Conservation (phyloP, 345 rosid genomes). For the Moricandia arvensis region DNA sequence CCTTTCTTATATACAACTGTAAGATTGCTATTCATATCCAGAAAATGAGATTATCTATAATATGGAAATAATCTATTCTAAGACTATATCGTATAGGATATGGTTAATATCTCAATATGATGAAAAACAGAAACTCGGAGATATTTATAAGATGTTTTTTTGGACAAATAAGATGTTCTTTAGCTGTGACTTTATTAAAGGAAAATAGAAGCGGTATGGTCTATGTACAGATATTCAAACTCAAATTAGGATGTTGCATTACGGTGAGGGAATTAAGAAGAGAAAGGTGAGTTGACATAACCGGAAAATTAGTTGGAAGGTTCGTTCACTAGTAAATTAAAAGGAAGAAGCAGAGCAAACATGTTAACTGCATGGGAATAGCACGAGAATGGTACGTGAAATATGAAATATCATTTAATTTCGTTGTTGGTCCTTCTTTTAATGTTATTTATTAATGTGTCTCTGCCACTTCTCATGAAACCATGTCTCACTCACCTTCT, state of each 20-base stretch:
- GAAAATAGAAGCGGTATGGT: slow-evolving; percentile 4
- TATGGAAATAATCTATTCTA: too few relatives aligned
- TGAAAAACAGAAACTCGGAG: neutral
- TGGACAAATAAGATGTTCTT: too few relatives aligned
- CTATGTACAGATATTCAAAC: slow-evolving; percentile 5
- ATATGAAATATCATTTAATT: slow-evolving; percentile 36
- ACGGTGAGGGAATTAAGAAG: neutral
- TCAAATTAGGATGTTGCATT: slow-evolving; percentile 6
- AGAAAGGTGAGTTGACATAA: slow-evolving; percentile 16
- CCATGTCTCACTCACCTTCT: slow-evolving; percentile 31
- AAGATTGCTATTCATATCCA: too few relatives aligned
- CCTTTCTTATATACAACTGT: too few relatives aligned
- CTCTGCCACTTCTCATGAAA: slow-evolving; percentile 37
- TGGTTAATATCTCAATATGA: too few relatives aligned
- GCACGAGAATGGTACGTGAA: slow-evolving; percentile 39
- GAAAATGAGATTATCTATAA: too few relatives aligned
- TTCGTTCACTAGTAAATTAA: slow-evolving; percentile 25
- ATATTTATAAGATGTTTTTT: neutral
- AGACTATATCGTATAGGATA: too few relatives aligned
- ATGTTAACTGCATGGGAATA: slow-evolving; percentile 39
- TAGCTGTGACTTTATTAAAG: neutral
- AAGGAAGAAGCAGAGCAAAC: slow-evolving; percentile 28
- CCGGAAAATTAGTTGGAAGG: slow-evolving; percentile 37
- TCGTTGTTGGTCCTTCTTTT: slow-evolving; percentile 25
- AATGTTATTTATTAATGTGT: slow-evolving; percentile 31